These are phyloP conservation scores for Teratosphaeria destructans DNA, from an alignment of 2,329 filamentous ascomycete species.

Conservation along the genomic window DNA sequence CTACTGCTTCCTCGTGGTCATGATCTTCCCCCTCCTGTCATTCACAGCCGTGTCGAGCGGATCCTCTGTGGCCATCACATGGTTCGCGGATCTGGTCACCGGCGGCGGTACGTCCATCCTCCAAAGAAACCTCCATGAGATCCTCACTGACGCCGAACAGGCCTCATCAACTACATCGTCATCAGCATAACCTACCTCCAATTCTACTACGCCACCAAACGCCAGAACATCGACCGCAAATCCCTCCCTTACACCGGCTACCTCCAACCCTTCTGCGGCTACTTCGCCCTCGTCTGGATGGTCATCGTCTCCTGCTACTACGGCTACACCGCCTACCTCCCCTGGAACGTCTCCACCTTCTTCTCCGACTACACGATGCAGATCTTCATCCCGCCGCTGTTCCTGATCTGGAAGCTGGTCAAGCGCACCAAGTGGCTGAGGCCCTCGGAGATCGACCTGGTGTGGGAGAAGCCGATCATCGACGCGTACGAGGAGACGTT, in stretches of 20 bases:
- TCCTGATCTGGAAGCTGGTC: constrained; percentile 53
- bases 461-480: constrained; percentile 52
- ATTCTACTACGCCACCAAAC: constrained; percentile 46
- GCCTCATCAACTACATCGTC: constrained; percentile 31
- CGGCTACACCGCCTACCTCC: constrained; percentile 44
- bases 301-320: constrained; percentile 37
- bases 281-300: constrained; percentile 22
- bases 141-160: not conserved
- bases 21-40: constrained; percentile 27
- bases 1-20: constrained; percentile 44
- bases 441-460: constrained; percentile 46
- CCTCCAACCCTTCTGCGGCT: constrained; percentile 47
- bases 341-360: constrained; percentile 31
- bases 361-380: constrained; percentile 39
- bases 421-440: constrained; percentile 48
- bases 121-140: not conserved
- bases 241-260: constrained; percentile 47
- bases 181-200: constrained; percentile 49
- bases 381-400: constrained; percentile 36
- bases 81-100: constrained; percentile 46
- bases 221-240: constrained; percentile 42
- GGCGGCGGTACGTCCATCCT: constrained; percentile 32
- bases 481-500: constrained; percentile 50
- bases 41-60: constrained; percentile 25
- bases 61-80: constrained; percentile 23